Conservation (phyloP, 768 basidiomycete species). For the Leccinellum albellum region DNA sequence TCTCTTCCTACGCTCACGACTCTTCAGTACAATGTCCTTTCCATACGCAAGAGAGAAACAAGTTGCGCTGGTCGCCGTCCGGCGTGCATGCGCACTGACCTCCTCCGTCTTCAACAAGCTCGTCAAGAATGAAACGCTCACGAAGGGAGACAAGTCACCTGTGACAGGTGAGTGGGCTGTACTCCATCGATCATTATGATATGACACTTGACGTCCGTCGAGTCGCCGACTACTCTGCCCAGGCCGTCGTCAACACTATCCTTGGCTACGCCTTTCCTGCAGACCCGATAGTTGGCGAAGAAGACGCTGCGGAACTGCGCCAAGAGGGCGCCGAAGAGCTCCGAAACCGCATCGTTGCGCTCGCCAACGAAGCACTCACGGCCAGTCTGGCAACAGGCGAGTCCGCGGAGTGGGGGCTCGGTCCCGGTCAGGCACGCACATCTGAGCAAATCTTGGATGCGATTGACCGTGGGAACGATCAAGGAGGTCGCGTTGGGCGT, state of each 20-base stretch:
- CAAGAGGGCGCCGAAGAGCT: slow-evolving; percentile 39
- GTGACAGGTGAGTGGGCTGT: slow-evolving; percentile 62
- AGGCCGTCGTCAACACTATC: slow-evolving; percentile 85
- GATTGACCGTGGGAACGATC: slow-evolving; percentile 79
- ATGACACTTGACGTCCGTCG: slow-evolving; percentile 19
- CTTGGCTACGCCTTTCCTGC: slow-evolving; percentile 72
- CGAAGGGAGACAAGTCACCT: slow-evolving; percentile 89
- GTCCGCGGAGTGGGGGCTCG: slow-evolving; percentile 66
- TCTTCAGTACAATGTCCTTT: slow-evolving; percentile 43
- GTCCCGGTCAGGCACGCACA: slow-evolving; percentile 50
- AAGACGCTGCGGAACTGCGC: slow-evolving; percentile 75
- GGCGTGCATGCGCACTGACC: slow-evolving; percentile 53
- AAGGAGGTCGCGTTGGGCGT: slow-evolving; percentile 74
- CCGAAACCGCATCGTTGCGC: slow-evolving; percentile 64
- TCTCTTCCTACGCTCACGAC: background rate
- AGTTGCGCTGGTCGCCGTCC: slow-evolving; percentile 83
- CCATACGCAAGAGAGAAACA: slow-evolving; percentile 66
- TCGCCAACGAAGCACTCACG: slow-evolving; percentile 78
- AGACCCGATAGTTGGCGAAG: slow-evolving; percentile 87
- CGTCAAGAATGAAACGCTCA: slow-evolving; percentile 76
- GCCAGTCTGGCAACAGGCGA: slow-evolving; percentile 53
- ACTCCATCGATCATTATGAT: background rate
- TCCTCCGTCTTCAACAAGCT: slow-evolving; percentile 82
- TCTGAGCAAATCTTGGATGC: slow-evolving; percentile 53
- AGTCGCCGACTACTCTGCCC: slow-evolving; percentile 95